Evolutionary conservation across 108 stramenopile species (phyloP), one percentile per base, ranked within the genome.

Genomic region (Tribonema minus): DNA sequence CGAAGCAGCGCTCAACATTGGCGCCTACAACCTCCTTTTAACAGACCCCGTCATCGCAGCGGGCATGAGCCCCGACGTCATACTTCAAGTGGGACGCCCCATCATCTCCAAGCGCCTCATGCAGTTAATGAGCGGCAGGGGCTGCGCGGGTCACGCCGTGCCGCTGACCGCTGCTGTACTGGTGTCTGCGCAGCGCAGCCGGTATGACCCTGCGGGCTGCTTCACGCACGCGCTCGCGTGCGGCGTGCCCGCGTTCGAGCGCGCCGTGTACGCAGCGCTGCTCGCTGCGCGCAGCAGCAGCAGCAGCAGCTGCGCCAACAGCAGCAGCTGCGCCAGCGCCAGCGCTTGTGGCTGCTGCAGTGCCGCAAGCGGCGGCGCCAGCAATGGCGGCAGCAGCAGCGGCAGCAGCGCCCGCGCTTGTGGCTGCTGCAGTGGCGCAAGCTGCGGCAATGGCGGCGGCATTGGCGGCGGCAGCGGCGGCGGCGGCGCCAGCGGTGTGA

Each of bases 71-170:
- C 91, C 94, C 0, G 95, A 95, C 72, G 73, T 94, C 3, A 75
- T 95, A 31, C 63, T 95, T 33, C 95, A 95, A 69, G 35, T 75
- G 1, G 93, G 94, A 3, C 70, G 89, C 29, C 93, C 93, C 0
- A 71, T 95, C 1, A 84, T 94, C 35, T 92, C 92, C 9, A 91
- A 90, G 32, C 89, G 91, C 70, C 80, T 95, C 12, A 73, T 37
- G n/a, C 29, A 37, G 40, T 67, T 74, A 33, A 67, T 84, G 58
- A 40, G 46, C 46, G 20, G 46, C 46, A 54, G 46, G 9, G 46
- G 15, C 9, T 9, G 15, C 9, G 20, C 73, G 1, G 37, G 38
- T 25, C 38, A 61, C 29, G 32, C 64, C 4, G 36, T 35, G 26
- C 29, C 70, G 3, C 37, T 71, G 23, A 71, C 70, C 34, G 59